phyloP scores from a whole-genome alignment of 2,329 filamentous ascomycete genomes.

The Dothideomycetes sp. region DNA sequence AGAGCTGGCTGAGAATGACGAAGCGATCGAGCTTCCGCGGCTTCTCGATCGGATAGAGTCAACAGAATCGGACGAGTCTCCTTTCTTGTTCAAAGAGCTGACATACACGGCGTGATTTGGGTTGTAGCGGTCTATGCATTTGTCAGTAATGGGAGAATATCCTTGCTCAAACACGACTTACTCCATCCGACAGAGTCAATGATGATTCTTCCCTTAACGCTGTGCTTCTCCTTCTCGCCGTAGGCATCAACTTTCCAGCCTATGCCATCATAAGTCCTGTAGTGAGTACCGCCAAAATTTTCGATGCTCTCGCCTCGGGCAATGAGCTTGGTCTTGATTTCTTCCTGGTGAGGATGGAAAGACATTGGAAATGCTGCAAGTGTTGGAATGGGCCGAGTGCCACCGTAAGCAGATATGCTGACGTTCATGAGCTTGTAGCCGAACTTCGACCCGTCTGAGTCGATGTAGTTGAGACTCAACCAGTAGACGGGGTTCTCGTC shows the following conservation, averaged over 20 bases:
- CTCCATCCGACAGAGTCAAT: conserved; percentile 40
- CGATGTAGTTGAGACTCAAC: conserved; percentile 19
- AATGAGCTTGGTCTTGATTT: conserved; percentile 28
- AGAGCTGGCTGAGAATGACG: background rate
- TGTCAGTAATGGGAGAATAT: background rate
- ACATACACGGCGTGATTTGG: conserved; percentile 29
- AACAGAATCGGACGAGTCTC: conserved; percentile 7
- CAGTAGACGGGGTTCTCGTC: conserved; percentile 26
- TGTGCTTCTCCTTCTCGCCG: conserved; percentile 27
- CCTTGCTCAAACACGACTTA: no score
- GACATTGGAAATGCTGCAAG: conserved; percentile 34
- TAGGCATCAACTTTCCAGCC: conserved; percentile 26
- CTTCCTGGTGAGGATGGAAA: conserved; percentile 30
- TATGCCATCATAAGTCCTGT: conserved; percentile 38
- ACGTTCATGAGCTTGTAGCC: conserved; percentile 21
- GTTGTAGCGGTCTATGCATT: conserved; percentile 27
- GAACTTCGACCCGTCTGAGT: conserved; percentile 28
- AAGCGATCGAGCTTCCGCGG: background rate
- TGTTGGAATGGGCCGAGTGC: conserved; percentile 26
- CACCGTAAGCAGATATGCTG: conserved; percentile 22
- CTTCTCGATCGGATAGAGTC: background rate
- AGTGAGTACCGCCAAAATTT: conserved; percentile 36
- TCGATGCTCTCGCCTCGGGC: conserved; percentile 37
- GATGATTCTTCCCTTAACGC: conserved; percentile 38
- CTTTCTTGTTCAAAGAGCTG: conserved; percentile 15